Base-by-base conservation (phyloP, 805 yeast species). In the Candida anglica region DNA sequence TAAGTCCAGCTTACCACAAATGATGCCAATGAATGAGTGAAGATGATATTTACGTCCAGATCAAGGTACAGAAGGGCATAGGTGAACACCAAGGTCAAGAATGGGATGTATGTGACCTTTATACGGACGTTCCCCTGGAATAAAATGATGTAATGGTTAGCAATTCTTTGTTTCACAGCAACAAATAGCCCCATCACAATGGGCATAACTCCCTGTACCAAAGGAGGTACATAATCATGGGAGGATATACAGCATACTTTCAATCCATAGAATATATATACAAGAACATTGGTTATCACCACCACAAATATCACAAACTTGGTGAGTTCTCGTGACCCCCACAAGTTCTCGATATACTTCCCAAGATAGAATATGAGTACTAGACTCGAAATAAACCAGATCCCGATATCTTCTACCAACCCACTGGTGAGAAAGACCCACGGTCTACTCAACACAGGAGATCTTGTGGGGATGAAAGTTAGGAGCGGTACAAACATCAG, bases 121-220 rank as follows among this genome's bases (percentile, higher is more conserved):
- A 77, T 58, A 39, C 75, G 66, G 35, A 69, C 34, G 34, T 59
- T 40, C 27, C 75, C 74, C 36, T 68, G 58, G 57, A 77, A 60
- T 37, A 75, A 58, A 30, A 65, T 56, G 43, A 76, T 52, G 42
- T 78, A 61, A 58, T 80, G 76, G 46, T 79, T 81, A 19, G 85
- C 81, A 17, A 78, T 70, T 40, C 80, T 51, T 55, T 81, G 87
- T 47, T 79, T 81, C 44, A 79, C 71, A 4, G 82, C 79, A 3
- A 81, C 82, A 18, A 81, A 55, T 36, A 77, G 72, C 1, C 79
- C 83, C 44, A 75, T 59, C 25, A 74, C 57, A n/a, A 77, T 44
- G 2, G 82, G 75, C 46, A 73, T 66, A 36, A 75, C 66, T 0
- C 83, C 79, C 43, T 70, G 70, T 6, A 75, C 58, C 14, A 74